Evolutionary conservation across 805 yeast genomes (phyloP), one percentile per base, ranked within the genome.

Genomic region (Hanseniaspora jakobsenii): DNA sequence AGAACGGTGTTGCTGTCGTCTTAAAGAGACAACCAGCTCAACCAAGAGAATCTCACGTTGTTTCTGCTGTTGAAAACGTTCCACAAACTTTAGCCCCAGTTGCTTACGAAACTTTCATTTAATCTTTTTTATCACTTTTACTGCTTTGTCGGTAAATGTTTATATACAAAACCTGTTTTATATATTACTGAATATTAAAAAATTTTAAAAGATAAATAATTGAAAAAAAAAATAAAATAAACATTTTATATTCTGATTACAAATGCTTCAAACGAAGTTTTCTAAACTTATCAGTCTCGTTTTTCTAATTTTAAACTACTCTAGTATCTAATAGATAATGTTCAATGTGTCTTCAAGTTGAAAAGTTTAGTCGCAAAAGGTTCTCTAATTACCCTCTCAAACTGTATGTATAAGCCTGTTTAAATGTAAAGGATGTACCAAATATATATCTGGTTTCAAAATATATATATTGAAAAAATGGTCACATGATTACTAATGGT

Each of bases 81-180:
- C 95, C 97, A 64, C 94, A 87, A 71, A 87, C 95, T 63, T 79
- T 91, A 72, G 91, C 95, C 66, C 97, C 99, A 72, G 87, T 85
- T 75, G 81, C 98, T 67, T 91, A 91, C 82, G 99, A 91, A 78
- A 91, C 98, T 67, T 89, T 80, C 82, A 91, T 91, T 75, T 91
- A 86, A 81, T 48, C 63, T 56, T 14, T 60, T 56, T 38, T 52
- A n/a, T n/a, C n/a, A n/a, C n/a, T n/a, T n/a, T n/a, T n/a, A n/a
- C 51, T 50, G 47, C 51, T 51, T 36, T 47, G 26, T 41, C 32
- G 30, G n/a, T 34, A 38, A n/a, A 29, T 8, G 14, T 21, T 32
- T 47, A 45, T 47, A 36, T 47, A 47, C 30, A 38, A 27, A 17
- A 36, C 22, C 19, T 43, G 36, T 44, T 37, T 44, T 36, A 26